Evolutionary conservation across 768 basidiomycete species (phyloP).

Genomic region (Mycena amicta): DNA sequence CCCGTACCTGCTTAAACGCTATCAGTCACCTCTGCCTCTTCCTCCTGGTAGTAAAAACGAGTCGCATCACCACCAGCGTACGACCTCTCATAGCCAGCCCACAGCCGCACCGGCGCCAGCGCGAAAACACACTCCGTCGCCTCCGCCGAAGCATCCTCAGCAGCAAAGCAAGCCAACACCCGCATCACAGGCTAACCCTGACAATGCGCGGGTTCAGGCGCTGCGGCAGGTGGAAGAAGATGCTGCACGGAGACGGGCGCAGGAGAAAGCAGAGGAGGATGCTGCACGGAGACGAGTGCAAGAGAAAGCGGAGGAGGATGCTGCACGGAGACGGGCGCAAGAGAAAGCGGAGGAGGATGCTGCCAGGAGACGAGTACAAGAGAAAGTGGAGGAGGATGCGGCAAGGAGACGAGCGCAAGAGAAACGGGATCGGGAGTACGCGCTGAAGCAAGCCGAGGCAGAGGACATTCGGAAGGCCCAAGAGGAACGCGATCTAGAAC

Average conservation of each 20-base stretch:
- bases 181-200: constrained; percentile 20
- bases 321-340: constrained; percentile 24
- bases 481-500: constrained; percentile 47
- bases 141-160: constrained; percentile 25
- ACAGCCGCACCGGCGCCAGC: constrained; percentile 7
- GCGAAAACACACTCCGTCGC: constrained; percentile 15
- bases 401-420: constrained; percentile 26
- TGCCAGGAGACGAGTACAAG: constrained; percentile 23
- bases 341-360: constrained; percentile 45
- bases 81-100: constrained; percentile 16
- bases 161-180: constrained; percentile 30
- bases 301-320: constrained; percentile 43
- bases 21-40: constrained; percentile 57
- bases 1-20: constrained; percentile 48
- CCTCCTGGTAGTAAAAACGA: constrained; percentile 39
- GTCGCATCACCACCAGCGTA: constrained; percentile 19
- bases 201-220: constrained; percentile 35
- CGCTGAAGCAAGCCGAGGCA: constrained; percentile 1
- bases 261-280: constrained; percentile 43
- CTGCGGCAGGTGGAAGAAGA: constrained; percentile 43
- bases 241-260: constrained; percentile 25
- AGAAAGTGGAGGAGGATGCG: constrained; percentile 43
- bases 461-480: constrained; percentile 35
- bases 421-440: constrained; percentile 28
- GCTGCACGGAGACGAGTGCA: constrained; percentile 26